Percentiles rank a stretch among this genome's conserved stretches.
These are phyloP conservation scores for Fagopyrum tataricum DNA, from an alignment of 148 eudicot species.

Conservation along the genomic window DNA sequence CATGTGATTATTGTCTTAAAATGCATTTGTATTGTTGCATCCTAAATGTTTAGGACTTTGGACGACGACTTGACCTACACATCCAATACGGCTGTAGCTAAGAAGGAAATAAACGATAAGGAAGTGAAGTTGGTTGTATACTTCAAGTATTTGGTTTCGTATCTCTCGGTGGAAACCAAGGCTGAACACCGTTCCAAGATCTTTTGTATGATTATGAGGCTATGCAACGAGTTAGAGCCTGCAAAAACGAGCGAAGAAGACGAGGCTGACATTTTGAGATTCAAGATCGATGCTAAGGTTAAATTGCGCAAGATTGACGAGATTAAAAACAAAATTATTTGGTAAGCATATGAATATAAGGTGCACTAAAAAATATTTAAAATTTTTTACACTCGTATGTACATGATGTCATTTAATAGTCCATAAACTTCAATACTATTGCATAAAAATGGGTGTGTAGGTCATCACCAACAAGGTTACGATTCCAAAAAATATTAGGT, in stretches of 20 bases:
- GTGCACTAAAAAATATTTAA: too few relatives aligned
- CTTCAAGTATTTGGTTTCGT: constrained; percentile 8
- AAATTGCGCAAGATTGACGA: not conserved
- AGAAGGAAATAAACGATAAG: not conserved
- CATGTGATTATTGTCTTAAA: not conserved
- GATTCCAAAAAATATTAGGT: too few relatives aligned
- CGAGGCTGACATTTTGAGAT: not conserved
- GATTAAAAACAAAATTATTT: not conserved
- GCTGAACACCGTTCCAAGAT: constrained; percentile 1
- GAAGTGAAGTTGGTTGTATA: not conserved
- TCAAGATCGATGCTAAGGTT: not conserved
- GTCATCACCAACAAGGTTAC: too few relatives aligned
- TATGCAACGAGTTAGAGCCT: not conserved
- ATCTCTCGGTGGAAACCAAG: not conserved
- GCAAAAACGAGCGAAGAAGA: not conserved
- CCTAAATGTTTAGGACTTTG: not conserved
- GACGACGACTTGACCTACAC: constrained; percentile 5
- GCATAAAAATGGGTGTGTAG: too few relatives aligned
- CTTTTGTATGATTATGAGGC: not conserved
- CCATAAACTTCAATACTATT: too few relatives aligned
- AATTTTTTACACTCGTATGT: too few relatives aligned
- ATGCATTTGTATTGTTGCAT: not conserved
- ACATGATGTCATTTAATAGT: too few relatives aligned
- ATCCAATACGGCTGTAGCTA: not conserved
- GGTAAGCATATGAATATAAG: too few relatives aligned